Conservation (phyloP, 495 filamentous ascomycete species). For the Xylaria grammica region DNA sequence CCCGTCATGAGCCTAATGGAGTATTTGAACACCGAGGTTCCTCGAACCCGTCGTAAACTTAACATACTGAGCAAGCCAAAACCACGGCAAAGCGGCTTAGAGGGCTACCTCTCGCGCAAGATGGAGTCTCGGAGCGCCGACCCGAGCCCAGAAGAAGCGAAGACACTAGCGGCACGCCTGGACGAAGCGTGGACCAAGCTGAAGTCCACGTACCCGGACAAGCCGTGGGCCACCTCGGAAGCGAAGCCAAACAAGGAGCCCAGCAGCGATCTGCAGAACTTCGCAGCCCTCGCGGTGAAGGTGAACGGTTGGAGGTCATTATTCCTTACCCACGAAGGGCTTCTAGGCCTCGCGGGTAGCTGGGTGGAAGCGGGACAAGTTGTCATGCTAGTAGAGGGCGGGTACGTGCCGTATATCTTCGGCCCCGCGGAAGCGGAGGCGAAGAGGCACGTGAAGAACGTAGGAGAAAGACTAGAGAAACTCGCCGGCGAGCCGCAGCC, state of each 20-base stretch:
- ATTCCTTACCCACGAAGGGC: neutral
- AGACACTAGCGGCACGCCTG: neutral
- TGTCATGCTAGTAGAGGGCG: slow-evolving; percentile 2
- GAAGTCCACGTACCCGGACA: neutral
- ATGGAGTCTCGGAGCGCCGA: neutral
- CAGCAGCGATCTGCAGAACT: neutral
- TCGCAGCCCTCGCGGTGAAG: neutral
- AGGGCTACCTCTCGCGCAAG: neutral
- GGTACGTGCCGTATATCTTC: neutral
- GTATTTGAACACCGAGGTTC: neutral
- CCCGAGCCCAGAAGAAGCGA: neutral
- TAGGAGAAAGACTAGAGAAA: neutral
- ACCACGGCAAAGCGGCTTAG: neutral
- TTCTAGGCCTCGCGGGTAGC: neutral
- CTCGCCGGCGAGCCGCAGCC: neutral
- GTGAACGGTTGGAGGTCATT: neutral
- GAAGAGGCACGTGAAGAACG: neutral
- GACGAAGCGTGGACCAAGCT: slow-evolving; percentile 6
- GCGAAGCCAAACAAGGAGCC: neutral
- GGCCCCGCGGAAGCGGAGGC: neutral
- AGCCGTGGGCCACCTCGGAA: neutral
- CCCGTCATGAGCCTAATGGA: neutral
- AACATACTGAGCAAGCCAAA: neutral
- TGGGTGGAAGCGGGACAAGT: neutral
- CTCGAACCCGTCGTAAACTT: neutral